These are phyloP conservation scores for Boletus pseudopeckii DNA, from an alignment of 768 basidiomycete species.

Conservation along the genomic window DNA sequence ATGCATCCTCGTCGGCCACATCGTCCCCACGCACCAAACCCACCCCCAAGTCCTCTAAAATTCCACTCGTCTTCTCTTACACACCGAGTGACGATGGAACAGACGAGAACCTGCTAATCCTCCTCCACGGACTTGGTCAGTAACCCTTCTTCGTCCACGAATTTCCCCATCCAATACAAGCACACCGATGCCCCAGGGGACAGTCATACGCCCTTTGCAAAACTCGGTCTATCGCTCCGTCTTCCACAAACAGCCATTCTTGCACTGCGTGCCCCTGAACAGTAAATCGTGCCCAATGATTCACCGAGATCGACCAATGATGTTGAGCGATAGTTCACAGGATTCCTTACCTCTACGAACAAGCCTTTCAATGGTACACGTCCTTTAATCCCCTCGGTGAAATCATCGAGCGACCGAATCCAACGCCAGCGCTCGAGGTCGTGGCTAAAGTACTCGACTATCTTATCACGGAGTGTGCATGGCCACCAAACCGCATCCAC, in stretches of 20 bases:
- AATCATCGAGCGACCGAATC: conserved; percentile 65
- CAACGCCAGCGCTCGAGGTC: conserved; percentile 59
- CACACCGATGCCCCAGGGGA: conserved; percentile 55
- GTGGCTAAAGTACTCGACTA: conserved; percentile 52
- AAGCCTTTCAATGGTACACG: conserved; percentile 82
- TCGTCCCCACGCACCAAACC: conserved; percentile 42
- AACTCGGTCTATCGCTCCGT: conserved; percentile 67
- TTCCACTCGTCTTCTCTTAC: conserved; percentile 64
- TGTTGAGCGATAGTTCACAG: conserved; percentile 35
- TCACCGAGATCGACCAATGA: background rate
- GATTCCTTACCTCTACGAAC: conserved; percentile 74
- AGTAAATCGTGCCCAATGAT: conserved; percentile 42
- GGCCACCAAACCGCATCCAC: conserved; percentile 72
- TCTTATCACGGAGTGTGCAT: conserved; percentile 57
- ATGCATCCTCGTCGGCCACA: conserved; percentile 4
- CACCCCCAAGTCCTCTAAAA: conserved; percentile 40
- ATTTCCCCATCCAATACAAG: background rate
- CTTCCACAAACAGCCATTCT: conserved; percentile 89
- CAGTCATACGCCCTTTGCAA: conserved; percentile 71
- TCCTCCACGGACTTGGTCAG: conserved; percentile 84
- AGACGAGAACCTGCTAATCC: conserved; percentile 80
- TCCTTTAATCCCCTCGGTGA: conserved; percentile 82
- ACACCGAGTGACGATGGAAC: conserved; percentile 74
- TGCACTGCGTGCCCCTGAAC: conserved; percentile 75
- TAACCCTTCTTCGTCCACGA: background rate